Conservation (phyloP, 176 grass and related monocot genomes). For the Saccharum spontaneum region DNA sequence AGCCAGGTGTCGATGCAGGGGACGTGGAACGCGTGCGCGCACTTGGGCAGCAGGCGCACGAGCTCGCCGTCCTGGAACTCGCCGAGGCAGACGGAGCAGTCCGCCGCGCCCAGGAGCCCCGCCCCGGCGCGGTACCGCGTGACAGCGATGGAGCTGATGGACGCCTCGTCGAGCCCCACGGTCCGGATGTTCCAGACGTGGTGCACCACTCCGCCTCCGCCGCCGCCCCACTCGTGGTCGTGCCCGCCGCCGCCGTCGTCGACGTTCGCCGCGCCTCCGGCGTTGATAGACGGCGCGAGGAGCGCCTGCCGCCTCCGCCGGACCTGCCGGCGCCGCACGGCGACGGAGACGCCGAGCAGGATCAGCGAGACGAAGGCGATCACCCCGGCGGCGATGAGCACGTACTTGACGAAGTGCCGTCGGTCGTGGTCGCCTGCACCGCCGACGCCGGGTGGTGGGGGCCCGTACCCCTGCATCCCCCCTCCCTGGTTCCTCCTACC, state of each 20-base stretch:
- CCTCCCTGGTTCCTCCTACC: constrained; percentile 43
- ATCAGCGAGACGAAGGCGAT: constrained; percentile 44
- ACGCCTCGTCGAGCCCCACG: constrained; percentile 67
- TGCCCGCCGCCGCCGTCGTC: background rate
- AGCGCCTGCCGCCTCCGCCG: constrained; percentile 23
- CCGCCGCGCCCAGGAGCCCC: constrained; percentile 39
- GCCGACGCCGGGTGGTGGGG: background rate
- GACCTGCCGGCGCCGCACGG: constrained; percentile 34
- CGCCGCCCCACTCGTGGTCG: constrained; percentile 20
- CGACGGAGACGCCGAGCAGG: constrained; percentile 40
- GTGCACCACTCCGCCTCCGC: constrained; percentile 53
- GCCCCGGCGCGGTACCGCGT: constrained; percentile 42
- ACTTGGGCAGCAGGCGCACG: constrained; percentile 75
- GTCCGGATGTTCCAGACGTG: constrained; percentile 83
- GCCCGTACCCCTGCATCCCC: background rate
- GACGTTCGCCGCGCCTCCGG: background rate
- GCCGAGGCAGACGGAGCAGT: constrained; percentile 87
- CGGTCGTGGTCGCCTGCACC: background rate
- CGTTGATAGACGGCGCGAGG: background rate
- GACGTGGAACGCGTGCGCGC: constrained; percentile 71
- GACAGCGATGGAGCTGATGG: constrained; percentile 55
- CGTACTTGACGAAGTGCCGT: background rate
- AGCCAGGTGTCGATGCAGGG: constrained; percentile 88
- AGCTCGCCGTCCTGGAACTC: constrained; percentile 72
- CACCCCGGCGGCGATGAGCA: constrained; percentile 20